Percentiles rank a stretch among this genome's conserved stretches.
Evolutionary conservation across 2,329 filamentous ascomycete species (phyloP).

Genomic region (Ophiostoma tasmaniense): DNA sequence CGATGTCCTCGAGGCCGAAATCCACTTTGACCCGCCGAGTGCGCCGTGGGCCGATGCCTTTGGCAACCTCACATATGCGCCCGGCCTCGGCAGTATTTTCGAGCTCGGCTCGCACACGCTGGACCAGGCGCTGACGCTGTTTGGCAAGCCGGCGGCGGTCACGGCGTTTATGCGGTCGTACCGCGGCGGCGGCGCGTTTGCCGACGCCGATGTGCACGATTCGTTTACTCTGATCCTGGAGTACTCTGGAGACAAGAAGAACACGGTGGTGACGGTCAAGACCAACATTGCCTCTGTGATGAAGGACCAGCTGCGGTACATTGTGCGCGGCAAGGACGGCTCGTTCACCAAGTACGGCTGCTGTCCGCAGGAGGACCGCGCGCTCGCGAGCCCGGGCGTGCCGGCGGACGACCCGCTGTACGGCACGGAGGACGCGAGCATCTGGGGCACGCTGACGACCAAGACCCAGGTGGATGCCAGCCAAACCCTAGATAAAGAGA

Average conservation of each 20-base stretch:
- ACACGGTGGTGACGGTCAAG: conserved; percentile 49
- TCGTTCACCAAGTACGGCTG: conserved; percentile 32
- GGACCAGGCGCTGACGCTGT: conserved; percentile 50
- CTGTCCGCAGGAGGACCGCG: conserved; percentile 30
- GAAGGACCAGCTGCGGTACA: conserved; percentile 51
- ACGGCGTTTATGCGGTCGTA: conserved; percentile 51
- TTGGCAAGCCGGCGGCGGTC: conserved; percentile 49
- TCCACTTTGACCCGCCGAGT: conserved; percentile 52
- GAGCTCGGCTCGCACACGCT: conserved; percentile 46
- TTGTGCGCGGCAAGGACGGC: conserved; percentile 53
- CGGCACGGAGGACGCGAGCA: conserved; percentile 29
- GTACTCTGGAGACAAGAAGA: conserved; percentile 37
- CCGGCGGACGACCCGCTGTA: conserved; percentile 23
- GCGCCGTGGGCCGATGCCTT: conserved; percentile 31
- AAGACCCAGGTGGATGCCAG: conserved; percentile 20
- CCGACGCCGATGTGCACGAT: conserved; percentile 35
- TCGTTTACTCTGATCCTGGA: conserved; percentile 49
- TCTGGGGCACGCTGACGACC: conserved; percentile 32
- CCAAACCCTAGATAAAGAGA: conserved; percentile 26
- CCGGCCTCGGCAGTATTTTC: conserved; percentile 33
- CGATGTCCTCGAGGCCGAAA: conserved; percentile 54
- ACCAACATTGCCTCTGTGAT: conserved; percentile 50
- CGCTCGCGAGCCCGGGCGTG: conserved; percentile 16
- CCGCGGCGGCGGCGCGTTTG: conserved; percentile 25
- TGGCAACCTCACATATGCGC: conserved; percentile 26